phyloP scores from a whole-genome alignment of 2,329 filamentous ascomycete species.

The Cladophialophora psammophila region DNA sequence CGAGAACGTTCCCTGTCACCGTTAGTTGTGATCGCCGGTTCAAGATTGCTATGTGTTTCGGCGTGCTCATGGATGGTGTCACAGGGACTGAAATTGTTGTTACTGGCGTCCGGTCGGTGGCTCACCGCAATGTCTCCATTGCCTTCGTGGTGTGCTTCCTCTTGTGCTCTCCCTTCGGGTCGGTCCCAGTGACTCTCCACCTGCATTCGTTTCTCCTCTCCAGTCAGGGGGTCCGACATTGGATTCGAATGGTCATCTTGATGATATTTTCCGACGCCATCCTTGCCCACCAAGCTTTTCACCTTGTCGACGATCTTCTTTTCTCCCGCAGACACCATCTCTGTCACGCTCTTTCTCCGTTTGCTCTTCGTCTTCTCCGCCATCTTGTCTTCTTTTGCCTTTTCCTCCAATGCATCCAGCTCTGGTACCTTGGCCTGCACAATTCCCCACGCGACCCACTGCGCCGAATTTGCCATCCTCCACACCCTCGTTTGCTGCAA shows the following conservation, averaged over 20 bases:
- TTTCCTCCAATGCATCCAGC: conserved; percentile 59
- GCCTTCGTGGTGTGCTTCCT: conserved; percentile 37
- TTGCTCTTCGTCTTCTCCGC: neutral
- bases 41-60: neutral
- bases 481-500: conserved; percentile 82
- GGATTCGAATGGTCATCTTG: conserved; percentile 18
- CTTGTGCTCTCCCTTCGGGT: conserved; percentile 35
- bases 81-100: neutral
- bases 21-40: neutral
- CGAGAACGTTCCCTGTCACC: neutral
- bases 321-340: conserved; percentile 17
- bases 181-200: conserved; percentile 33
- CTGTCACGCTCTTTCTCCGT: conserved; percentile 13
- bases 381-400: conserved; percentile 4
- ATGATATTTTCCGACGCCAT: conserved; percentile 13
- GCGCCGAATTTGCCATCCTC: conserved; percentile 84
- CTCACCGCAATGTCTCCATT: conserved; percentile 11
- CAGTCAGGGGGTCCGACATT: conserved; percentile 37
- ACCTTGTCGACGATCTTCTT: conserved; percentile 36
- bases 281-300: conserved; percentile 40
- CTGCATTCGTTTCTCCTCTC: conserved; percentile 35
- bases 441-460: conserved; percentile 96
- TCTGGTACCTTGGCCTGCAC: conserved; percentile 89
- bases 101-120: neutral
- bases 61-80: neutral